phyloP scores from a whole-genome alignment of 345 rosid genomes.

The Hibiscus tridactylites region DNA sequence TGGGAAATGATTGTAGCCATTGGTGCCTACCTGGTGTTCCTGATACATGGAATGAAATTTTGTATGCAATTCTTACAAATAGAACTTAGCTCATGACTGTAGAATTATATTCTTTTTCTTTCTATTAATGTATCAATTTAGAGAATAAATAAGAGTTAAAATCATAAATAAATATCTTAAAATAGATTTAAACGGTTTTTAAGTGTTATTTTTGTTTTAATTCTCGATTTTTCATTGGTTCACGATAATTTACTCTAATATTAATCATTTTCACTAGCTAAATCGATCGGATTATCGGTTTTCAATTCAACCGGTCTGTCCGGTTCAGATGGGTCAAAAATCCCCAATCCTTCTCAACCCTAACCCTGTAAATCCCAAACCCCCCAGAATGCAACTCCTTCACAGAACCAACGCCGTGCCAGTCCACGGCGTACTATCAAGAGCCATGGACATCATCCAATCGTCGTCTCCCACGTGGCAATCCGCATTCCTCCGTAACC shows the following conservation, averaged over 20 bases:
- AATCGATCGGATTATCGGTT: too few relatives aligned
- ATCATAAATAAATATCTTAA: too few relatives aligned
- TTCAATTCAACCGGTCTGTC: too few relatives aligned
- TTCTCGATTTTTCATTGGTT: too few relatives aligned
- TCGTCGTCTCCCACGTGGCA: conserved; percentile 68
- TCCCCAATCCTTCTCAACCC: background rate
- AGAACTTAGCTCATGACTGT: background rate
- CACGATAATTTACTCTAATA: too few relatives aligned
- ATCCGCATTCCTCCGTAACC: conserved; percentile 68
- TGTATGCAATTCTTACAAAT: conserved; percentile 32
- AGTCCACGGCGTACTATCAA: conserved; percentile 27
- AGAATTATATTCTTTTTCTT: background rate
- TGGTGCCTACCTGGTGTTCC: conserved; percentile 97
- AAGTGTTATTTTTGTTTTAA: too few relatives aligned
- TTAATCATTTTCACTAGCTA: too few relatives aligned
- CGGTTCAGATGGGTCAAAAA: background rate
- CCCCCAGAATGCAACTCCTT: conserved; percentile 18
- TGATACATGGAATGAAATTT: conserved; percentile 82
- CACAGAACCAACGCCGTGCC: conserved; percentile 30
- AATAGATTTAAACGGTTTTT: too few relatives aligned
- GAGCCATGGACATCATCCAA: conserved; percentile 46
- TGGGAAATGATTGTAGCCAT: conserved; percentile 70
- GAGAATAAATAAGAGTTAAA: too few relatives aligned
- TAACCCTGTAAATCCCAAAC: conserved; percentile 5
- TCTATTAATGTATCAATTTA: background rate